Conservation (phyloP, 345 rosid genomes). For the Boechera divaricarpa region DNA sequence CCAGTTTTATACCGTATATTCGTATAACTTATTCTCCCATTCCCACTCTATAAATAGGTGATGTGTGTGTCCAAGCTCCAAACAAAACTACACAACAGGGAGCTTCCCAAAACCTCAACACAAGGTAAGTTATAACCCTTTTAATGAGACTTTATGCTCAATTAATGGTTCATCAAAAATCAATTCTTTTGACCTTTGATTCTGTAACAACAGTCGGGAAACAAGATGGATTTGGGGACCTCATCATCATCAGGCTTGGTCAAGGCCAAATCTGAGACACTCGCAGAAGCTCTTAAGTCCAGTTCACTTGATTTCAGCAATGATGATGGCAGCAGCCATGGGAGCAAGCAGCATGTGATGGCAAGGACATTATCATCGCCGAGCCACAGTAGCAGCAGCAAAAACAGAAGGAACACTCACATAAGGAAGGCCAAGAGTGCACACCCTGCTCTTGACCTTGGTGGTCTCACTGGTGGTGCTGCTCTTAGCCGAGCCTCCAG, state of each 20-base stretch:
- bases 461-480: conserved; percentile 70
- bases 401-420: conserved; percentile 57
- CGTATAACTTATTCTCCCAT: conserved; percentile 26
- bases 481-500: conserved; percentile 95
- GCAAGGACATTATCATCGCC: conserved; percentile 54
- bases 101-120: conserved; percentile 17
- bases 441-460: conserved; percentile 68
- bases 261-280: conserved; percentile 77
- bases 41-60: conserved; percentile 43
- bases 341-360: conserved; percentile 55
- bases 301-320: conserved; percentile 47
- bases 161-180: background rate
- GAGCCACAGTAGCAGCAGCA: conserved; percentile 50
- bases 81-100: conserved; percentile 9
- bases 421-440: conserved; percentile 91
- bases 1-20: background rate
- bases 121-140: conserved; percentile 26
- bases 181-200: background rate
- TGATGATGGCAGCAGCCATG: conserved; percentile 40
- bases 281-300: conserved; percentile 73
- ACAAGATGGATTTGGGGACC: conserved; percentile 29
- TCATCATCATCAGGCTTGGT: conserved; percentile 57
- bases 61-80: conserved; percentile 15
- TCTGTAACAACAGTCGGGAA: conserved; percentile 29
- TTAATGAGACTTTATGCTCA: conserved; percentile 10